These are phyloP conservation scores for Acrasis kona DNA, from an alignment of 78 protist genomes.

Conservation along the genomic window DNA sequence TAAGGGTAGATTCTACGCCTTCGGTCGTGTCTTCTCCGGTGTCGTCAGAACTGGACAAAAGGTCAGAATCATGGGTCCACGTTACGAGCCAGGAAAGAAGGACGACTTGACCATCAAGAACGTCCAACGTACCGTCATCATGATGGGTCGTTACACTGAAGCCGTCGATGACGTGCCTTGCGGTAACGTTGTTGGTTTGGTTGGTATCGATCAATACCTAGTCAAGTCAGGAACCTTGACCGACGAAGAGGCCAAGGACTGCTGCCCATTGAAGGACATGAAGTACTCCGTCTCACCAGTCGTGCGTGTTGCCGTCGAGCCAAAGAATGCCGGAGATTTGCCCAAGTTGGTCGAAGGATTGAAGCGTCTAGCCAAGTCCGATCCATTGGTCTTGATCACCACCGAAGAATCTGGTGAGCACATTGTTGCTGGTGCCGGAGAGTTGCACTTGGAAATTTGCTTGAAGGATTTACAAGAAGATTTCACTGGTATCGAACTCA, in stretches of 20 bases:
- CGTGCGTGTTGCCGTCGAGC: conserved; percentile 98
- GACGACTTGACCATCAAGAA: conserved; percentile 67
- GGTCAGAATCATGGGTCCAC: conserved; percentile 95
- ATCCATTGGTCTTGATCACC: conserved; percentile 79
- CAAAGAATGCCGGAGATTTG: conserved; percentile 90
- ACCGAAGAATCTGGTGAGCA: conserved; percentile 97
- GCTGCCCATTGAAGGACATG: conserved; percentile 87
- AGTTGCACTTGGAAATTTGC: conserved; percentile 97
- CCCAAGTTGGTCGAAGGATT: conserved; percentile 99
- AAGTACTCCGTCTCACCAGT: conserved; percentile 99
- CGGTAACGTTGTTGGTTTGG: conserved; percentile 96
- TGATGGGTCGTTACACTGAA: conserved; percentile 97
- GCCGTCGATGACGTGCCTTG: conserved; percentile 80
- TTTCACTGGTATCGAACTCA: conserved; percentile 72
- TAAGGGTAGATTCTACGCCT: conserved; percentile 97
- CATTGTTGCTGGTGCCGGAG: conserved; percentile 99
- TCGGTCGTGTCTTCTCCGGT: conserved; percentile 99
- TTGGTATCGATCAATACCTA: conserved; percentile 97
- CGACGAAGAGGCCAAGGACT: conserved; percentile 57
- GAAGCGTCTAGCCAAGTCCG: conserved; percentile 88
- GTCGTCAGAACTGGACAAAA: conserved; percentile 84
- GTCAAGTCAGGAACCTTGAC: conserved; percentile 97
- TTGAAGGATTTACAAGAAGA: conserved; percentile 96
- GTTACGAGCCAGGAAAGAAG: conserved; percentile 93
- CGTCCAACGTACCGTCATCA: conserved; percentile 96